Evolutionary conservation across 805 yeast species (phyloP), one percentile per base, ranked within the genome.

Genomic region (Starmerella tilneyi): DNA sequence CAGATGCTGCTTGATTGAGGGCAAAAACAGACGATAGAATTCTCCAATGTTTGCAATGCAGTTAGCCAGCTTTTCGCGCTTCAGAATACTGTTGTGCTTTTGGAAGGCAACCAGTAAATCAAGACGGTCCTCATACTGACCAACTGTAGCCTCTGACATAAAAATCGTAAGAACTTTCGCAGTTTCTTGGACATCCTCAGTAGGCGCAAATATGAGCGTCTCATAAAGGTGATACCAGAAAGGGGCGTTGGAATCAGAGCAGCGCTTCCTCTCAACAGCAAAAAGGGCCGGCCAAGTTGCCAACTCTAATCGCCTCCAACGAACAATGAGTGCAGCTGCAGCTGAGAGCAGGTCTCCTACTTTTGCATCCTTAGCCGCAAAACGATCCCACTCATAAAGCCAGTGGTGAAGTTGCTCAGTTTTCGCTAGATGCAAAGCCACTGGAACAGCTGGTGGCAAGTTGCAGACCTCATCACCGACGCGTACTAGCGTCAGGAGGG

Each of bases 201-300:
- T 64, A 3, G 62, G 61, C 11, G 66, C 71, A 9, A 63, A 53
- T 11, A 68, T 53, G 9, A 86, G 72, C 9, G 79, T 76, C 59
- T 92, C 97, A 59, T 80, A 92, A 40, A 92, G 67, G 59, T 86
- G 77, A 65, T 79, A 92, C 94, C 96, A 89, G 92, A 94, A 86
- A 52, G 76, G 76, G 19, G 94, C 85, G 38, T 79, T 64, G 6
- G 63, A 68, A 37, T 66, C 67, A 15, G 56, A 51, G 41, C 77
- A 81, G 4, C 23, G 22, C 5, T 24, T 4, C 59, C 85, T 95
- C 47, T 75, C 72, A 24, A 47, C 48, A 8, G 63, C 68, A 57
- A 92, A 81, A 36, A 92, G 68, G 2, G 78, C 68, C 41, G 78
- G 78, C 96, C 97, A 92, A 1, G 94, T 79, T 0, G 80, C 69